Evolutionary conservation across 169 alveolate species (phyloP).

Genomic region (Cryptosporidium xiaoi): DNA sequence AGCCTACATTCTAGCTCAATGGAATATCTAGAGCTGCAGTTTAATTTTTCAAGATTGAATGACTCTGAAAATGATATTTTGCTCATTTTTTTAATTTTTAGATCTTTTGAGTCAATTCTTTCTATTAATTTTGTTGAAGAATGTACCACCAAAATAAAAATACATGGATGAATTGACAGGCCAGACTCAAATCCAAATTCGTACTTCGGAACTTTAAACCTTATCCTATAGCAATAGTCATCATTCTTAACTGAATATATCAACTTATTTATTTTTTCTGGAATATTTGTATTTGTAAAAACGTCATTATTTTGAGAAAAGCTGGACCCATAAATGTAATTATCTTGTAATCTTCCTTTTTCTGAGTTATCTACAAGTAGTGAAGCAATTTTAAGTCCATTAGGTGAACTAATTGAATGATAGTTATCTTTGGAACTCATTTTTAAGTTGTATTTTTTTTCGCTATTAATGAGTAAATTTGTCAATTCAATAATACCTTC

Average conservation of each 20-base stretch:
- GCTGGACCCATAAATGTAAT: slow-evolving; percentile 15
- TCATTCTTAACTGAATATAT: neutral
- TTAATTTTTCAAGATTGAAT: slow-evolving; percentile 38
- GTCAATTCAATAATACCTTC: slow-evolving; percentile 37
- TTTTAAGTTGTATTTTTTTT: slow-evolving; percentile 2
- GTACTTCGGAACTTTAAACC: slow-evolving; percentile 4
- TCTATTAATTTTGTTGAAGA: slow-evolving; percentile 3
- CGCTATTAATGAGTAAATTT: neutral
- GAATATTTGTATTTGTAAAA: slow-evolving; percentile 9
- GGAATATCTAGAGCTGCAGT: slow-evolving; percentile 60
- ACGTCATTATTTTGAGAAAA: neutral
- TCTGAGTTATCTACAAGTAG: neutral
- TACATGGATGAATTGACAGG: slow-evolving; percentile 36
- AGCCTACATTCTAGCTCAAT: slow-evolving; percentile 19
- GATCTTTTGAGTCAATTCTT: neutral
- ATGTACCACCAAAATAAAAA: slow-evolving; percentile 3
- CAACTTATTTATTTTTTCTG: slow-evolving; percentile 3
- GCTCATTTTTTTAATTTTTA: slow-evolving; percentile 8
- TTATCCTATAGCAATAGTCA: neutral
- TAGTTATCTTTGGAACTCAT: neutral
- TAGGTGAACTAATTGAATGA: neutral
- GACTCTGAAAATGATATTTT: slow-evolving; percentile 6
- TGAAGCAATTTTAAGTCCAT: slow-evolving; percentile 52
- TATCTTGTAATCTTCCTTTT: neutral
- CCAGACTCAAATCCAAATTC: slow-evolving; percentile 40